Base-by-base conservation (phyloP, 768 basidiomycete genomes). In the Hygrocybe coccinea region DNA sequence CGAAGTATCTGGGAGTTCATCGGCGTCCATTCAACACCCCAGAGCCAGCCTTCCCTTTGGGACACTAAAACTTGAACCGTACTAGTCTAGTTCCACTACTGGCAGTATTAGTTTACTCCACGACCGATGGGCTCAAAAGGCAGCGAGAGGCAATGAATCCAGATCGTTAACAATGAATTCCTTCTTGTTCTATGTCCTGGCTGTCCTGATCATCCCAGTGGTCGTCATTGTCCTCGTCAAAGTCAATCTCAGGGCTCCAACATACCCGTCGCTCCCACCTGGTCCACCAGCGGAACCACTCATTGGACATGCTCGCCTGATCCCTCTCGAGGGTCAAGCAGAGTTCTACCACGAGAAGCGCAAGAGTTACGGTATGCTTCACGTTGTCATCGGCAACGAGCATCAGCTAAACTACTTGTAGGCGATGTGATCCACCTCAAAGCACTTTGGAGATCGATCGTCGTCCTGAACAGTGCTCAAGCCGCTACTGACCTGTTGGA, bases 241-340 rank as follows among this genome's bases (percentile, higher is more conserved):
- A 3, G 5, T 41, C 39, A 41, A 41, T 14, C 11, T 51, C 50
- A 36, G 54, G 35, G 22, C 14, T n/a, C 0, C 45, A 43, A 9
- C 3, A 19, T 15, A 41, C 10, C 39, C 39, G 39, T 19, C 39
- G 19, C 22, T 65, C 11, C 72, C 74, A 6, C 74, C 73, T 12
- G 66, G 74, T 21, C 74, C 72, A 2, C 73, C 72, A 6, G 62
- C 66, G 8, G 71, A 76, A 51, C 69, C 71, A 3, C 37, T 76
- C 46, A 63, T 76, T 12, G 74, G 74, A 8, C 72, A 76, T 55
- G 58, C 71, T 15, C 66, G 71, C 6, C 54, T 65, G 9, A 67
- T 76, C n/a, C 74, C 73, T 11, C 25, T 63, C 1, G 56, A 60
- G n/a, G 59, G 65, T 38, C 60, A 62, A 44, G 64, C 65, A 3